Percentiles rank a stretch among this genome's conserved stretches.
phyloP scores from a whole-genome alignment of 768 basidiomycete species.

The Serpula lacrymans region DNA sequence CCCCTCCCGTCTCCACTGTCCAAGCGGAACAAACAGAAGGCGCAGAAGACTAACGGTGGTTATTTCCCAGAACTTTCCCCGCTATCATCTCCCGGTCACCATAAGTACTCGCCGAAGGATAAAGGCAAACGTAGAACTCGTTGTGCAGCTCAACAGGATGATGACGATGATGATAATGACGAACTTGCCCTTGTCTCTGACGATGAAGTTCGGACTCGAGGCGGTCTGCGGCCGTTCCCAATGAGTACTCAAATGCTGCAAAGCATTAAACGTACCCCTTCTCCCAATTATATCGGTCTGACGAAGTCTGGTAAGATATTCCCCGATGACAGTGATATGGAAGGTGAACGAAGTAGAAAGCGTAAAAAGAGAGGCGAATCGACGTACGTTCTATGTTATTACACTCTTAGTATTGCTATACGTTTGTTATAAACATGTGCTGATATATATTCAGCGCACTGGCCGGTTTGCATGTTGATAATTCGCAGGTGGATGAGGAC shows the following conservation, averaged over 20 bases:
- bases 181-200: conserved; percentile 1
- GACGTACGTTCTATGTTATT: conserved; percentile 9
- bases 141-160: conserved; percentile 4
- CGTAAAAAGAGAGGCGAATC: conserved; percentile 27
- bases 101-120: not conserved
- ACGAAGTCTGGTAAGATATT: conserved; percentile 23
- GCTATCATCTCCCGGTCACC: conserved; percentile 9
- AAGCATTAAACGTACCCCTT: conserved; percentile 31
- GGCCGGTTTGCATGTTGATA: conserved; percentile 10
- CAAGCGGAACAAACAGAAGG: too few species aligned
- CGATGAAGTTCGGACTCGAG: too few species aligned
- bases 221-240: conserved; percentile 38
- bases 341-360: conserved; percentile 25
- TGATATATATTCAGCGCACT: conserved; percentile 7
- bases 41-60: too few species aligned
- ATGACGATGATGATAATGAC: conserved; percentile 1
- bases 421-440: conserved; percentile 6
- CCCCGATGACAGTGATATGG: conserved; percentile 29
- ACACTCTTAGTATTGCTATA: conserved; percentile 7
- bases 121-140: conserved; percentile 19
- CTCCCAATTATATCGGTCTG: conserved; percentile 10
- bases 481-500: conserved; percentile 31
- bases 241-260: conserved; percentile 46
- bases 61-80: conserved; percentile 25
- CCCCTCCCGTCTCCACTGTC: conserved; percentile 8